Evolutionary conservation across 768 basidiomycete species (phyloP), one percentile per base, ranked within the genome.

Genomic region (Fistulinella prunicolor): DNA sequence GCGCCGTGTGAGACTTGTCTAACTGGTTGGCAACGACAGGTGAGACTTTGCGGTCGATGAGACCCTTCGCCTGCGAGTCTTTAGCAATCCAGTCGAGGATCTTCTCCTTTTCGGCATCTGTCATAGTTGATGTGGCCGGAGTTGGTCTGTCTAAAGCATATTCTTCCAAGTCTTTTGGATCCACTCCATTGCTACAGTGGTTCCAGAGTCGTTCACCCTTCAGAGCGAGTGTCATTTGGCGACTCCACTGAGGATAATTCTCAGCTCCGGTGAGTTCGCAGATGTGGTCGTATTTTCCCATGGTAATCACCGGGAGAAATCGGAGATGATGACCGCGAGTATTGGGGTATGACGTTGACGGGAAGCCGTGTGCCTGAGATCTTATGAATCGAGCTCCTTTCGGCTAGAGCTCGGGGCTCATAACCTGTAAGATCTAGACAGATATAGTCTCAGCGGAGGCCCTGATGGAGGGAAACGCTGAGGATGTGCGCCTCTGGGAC

Each of bases 261-360:
- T 47, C 46, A 0, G 30, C 7, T 2, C 54, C 44, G 0, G 16
- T 47, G 2, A 56, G 17, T 5, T 55, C 35, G 3, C 42, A 43
- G 9, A 57, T 57, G 9, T 57, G 50, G n/a, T 57, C 34, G 7
- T 36, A 47, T 43, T 57, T 57, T 28, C n/a, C n/a, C n/a, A n/a
- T n/a, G n/a, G n/a, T n/a, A n/a, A n/a, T n/a, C n/a, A n/a, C n/a
- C n/a, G n/a, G n/a, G n/a, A n/a, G n/a, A n/a, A n/a, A n/a, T n/a
- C n/a, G n/a, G n/a, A n/a, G n/a, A n/a, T n/a, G n/a, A n/a, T n/a
- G n/a, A n/a, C n/a, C n/a, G n/a, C n/a, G n/a, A n/a, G n/a, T n/a
- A n/a, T n/a, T n/a, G n/a, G n/a, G n/a, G n/a, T n/a, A n/a, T n/a
- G n/a, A n/a, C n/a, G n/a, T n/a, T n/a, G n/a, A n/a, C n/a, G n/a